Percentiles rank a stretch among this genome's conserved stretches.
These are phyloP conservation scores for Mycena maculata DNA, from an alignment of 768 basidiomycete species.

Conservation along the genomic window DNA sequence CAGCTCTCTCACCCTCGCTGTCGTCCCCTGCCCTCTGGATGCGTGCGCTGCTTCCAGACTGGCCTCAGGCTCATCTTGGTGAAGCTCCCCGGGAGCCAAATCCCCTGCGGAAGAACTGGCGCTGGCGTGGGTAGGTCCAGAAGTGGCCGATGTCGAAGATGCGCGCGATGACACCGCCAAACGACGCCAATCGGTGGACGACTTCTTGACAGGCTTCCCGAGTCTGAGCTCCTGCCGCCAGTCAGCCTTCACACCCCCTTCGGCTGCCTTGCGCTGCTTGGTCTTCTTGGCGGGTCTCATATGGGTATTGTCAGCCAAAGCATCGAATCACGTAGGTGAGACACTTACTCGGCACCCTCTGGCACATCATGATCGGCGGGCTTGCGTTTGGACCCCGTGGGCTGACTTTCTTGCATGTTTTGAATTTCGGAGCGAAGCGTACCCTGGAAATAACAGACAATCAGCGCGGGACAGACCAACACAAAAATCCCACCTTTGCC, in stretches of 20 bases:
- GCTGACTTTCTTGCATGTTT: neutral
- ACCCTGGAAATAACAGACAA: neutral
- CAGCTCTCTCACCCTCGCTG: constrained; percentile 14
- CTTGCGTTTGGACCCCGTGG: neutral
- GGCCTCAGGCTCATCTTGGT: neutral
- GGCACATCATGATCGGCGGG: neutral
- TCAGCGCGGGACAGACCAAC: neutral
- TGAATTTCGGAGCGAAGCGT: neutral
- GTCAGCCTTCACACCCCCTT: neutral
- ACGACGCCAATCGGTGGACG: neutral
- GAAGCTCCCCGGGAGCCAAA: neutral
- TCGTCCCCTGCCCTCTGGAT: neutral
- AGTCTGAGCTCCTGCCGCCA: constrained; percentile 12
- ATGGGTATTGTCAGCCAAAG: neutral
- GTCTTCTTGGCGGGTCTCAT: neutral
- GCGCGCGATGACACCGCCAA: neutral
- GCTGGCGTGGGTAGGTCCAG: neutral
- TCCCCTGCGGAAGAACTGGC: neutral
- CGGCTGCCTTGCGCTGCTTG: neutral
- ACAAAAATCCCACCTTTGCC: neutral
- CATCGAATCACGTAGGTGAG: no score
- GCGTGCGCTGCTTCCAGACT: neutral
- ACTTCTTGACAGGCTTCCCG: constrained; percentile 6
- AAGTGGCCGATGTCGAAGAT: neutral
- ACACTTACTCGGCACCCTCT: neutral